Evolutionary conservation across 2,329 filamentous ascomycete species (phyloP).

Genomic region (Colletotrichum tropicale): DNA sequence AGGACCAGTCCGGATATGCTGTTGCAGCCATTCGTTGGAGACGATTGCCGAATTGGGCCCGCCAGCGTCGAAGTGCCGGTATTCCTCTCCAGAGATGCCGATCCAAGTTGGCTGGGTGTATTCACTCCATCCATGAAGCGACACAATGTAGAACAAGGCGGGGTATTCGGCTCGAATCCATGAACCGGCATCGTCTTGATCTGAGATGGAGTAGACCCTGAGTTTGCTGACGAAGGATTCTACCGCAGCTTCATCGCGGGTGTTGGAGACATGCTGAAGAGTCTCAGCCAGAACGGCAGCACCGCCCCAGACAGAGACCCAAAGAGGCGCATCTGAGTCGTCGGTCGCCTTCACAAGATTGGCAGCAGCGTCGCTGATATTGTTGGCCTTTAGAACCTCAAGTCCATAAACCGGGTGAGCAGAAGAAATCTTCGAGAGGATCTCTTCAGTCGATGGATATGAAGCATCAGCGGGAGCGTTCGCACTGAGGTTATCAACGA

Average conservation of each 20-base stretch:
- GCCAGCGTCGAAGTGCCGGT: neutral
- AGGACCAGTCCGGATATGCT: slow-evolving; percentile 54
- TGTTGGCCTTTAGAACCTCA: slow-evolving; percentile 29
- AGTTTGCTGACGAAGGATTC: slow-evolving; percentile 42
- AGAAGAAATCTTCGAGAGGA: slow-evolving; percentile 37
- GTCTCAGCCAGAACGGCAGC: slow-evolving; percentile 55
- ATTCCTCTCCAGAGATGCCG: slow-evolving; percentile 46
- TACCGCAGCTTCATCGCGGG: slow-evolving; percentile 30
- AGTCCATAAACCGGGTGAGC: slow-evolving; percentile 34
- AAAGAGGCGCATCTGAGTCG: slow-evolving; percentile 44
- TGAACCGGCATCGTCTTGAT: slow-evolving; percentile 60
- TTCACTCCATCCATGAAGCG: slow-evolving; percentile 58
- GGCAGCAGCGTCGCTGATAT: slow-evolving; percentile 40
- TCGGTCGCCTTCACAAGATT: slow-evolving; percentile 37
- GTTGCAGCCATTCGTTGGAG: slow-evolving; percentile 53
- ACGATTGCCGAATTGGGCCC: slow-evolving; percentile 35
- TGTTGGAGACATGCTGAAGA: slow-evolving; percentile 42
- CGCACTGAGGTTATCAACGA: slow-evolving; percentile 48
- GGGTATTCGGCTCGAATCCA: slow-evolving; percentile 61
- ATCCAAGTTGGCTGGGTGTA: slow-evolving; percentile 60
- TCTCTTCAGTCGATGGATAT: slow-evolving; percentile 41
- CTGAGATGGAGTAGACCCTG: slow-evolving; percentile 59
- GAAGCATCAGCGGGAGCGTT: slow-evolving; percentile 48
- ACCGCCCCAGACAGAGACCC: slow-evolving; percentile 58
- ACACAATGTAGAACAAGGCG: slow-evolving; percentile 58